Conservation (phyloP, 1,139 yeast species). For the Candida tetrigidarum region DNA sequence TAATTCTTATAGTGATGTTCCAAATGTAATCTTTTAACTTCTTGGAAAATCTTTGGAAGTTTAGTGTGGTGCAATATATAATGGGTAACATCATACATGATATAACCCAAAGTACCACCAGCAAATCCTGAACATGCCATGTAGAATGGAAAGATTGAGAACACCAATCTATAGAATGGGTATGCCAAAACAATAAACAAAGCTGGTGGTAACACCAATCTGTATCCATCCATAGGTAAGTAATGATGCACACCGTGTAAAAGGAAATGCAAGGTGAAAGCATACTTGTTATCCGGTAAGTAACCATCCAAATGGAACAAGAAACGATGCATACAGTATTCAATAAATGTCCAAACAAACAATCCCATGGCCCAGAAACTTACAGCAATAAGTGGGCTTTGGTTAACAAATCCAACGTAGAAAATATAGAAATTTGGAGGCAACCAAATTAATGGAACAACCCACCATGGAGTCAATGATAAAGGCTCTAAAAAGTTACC, state of each 20-base stretch:
- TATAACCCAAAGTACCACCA: constrained; percentile 94
- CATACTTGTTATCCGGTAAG: constrained; percentile 78
- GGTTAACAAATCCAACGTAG: constrained; percentile 43
- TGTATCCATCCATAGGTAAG: constrained; percentile 92
- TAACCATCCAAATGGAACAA: constrained; percentile 88
- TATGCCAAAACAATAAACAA: constrained; percentile 56
- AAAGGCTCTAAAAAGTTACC: constrained; percentile 54
- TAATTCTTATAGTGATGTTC: constrained; percentile 98
- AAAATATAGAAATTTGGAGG: constrained; percentile 68
- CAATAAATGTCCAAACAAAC: constrained; percentile 90
- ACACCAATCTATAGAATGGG: constrained; percentile 48
- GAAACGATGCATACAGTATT: constrained; percentile 86
- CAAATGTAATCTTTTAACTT: constrained; percentile 84
- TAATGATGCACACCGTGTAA: constrained; percentile 97
- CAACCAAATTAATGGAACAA: constrained; percentile 87
- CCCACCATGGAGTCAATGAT: constrained; percentile 59
- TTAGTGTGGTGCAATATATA: constrained; percentile 81
- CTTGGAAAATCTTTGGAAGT: constrained; percentile 76
- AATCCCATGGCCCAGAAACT: constrained; percentile 65
- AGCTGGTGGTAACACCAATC: constrained; percentile 97
- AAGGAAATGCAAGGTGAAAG: constrained; percentile 82
- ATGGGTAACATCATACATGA: constrained; percentile 89
- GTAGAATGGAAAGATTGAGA: constrained; percentile 44
- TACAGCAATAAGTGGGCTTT: constrained; percentile 37
- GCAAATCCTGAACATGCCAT: constrained; percentile 70